Evolutionary conservation across 495 filamentous ascomycete species (phyloP).

Genomic region (Trichoderma reesei): DNA sequence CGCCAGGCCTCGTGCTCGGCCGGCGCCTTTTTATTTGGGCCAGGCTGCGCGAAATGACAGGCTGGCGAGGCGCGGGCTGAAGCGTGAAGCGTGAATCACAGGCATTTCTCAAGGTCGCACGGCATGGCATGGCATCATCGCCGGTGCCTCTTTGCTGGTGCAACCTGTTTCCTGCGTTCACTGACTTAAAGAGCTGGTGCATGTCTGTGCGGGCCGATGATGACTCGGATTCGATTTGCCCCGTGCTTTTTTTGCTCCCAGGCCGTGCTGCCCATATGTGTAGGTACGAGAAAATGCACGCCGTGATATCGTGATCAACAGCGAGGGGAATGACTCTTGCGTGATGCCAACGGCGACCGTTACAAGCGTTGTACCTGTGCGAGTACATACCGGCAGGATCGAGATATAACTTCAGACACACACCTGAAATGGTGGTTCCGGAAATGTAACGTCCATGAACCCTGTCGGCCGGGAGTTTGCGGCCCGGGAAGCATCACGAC

Average conservation of each 20-base stretch:
- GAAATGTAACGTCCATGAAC: neutral
- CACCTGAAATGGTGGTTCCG: neutral
- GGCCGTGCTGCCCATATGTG: neutral
- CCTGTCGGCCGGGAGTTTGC: slow-evolving; percentile 1
- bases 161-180: neutral
- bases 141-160: neutral
- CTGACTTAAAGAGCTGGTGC: neutral
- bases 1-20: no score
- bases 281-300: neutral
- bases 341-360: no score
- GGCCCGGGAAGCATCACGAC: neutral
- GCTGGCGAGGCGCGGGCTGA: neutral
- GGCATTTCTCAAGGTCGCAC: neutral
- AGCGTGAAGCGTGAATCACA: neutral
- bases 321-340: no score
- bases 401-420: no score
- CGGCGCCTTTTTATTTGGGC: no score
- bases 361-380: no score
- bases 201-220: slow-evolving; percentile 2
- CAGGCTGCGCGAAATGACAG: neutral
- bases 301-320: neutral
- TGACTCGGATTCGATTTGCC: slow-evolving; percentile 8
- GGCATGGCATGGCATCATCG: neutral
- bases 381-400: no score
- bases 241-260: neutral